Conservation (phyloP, 768 basidiomycete species). For the Lactarius sanguifluus region DNA sequence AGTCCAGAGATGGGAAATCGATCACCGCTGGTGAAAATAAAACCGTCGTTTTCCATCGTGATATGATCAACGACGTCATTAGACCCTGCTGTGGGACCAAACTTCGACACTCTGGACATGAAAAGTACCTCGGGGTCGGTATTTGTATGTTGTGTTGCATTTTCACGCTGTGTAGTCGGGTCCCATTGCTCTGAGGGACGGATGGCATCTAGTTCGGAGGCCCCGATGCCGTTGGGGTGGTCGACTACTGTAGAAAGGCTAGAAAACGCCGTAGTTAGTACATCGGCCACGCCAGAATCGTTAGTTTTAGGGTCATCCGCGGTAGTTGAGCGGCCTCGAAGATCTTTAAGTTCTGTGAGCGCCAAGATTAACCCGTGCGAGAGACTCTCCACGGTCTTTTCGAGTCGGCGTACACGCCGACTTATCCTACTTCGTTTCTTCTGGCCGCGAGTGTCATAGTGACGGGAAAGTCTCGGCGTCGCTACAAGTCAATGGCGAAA, state of each 20-base stretch:
- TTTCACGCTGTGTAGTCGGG: not conserved
- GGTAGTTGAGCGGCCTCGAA: not conserved
- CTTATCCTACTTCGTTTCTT: not conserved
- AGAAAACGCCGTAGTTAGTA: not conserved
- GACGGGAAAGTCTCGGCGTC: not conserved
- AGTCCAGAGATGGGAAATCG: not conserved
- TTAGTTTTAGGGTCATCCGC: not conserved
- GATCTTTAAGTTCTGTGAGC: not conserved
- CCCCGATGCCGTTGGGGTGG: not conserved
- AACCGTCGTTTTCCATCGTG: not conserved
- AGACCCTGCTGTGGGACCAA: not conserved
- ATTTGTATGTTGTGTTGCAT: not conserved
- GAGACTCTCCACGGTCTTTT: slow-evolving; percentile 15
- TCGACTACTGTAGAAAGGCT: not conserved
- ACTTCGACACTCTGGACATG: not conserved
- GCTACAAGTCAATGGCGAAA: not conserved
- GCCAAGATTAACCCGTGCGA: slow-evolving; percentile 15
- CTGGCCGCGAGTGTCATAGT: not conserved
- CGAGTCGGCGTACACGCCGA: slow-evolving; percentile 8
- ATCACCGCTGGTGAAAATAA: not conserved
- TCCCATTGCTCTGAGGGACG: not conserved
- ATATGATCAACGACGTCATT: not conserved
- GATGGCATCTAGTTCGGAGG: not conserved
- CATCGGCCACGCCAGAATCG: not conserved
- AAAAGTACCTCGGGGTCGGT: not conserved